Percentiles rank a stretch among this genome's conserved stretches.
These are phyloP conservation scores for Funneliformis caledonium DNA, from an alignment of 371 early-diverging fungal species.

Conservation along the genomic window DNA sequence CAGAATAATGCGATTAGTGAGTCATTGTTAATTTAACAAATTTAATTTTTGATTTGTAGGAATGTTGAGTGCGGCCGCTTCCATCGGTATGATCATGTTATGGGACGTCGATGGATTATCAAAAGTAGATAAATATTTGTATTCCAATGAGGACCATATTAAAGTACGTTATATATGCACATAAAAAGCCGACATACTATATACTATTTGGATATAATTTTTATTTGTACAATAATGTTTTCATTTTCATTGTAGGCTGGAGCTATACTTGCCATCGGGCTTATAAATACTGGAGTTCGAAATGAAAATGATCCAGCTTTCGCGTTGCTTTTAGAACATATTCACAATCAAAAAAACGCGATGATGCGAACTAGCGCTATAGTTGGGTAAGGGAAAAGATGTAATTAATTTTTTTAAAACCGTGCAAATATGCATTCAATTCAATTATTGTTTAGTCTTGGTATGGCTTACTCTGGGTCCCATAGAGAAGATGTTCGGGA, in stretches of 20 bases:
- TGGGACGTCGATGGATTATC: slow-evolving; percentile 96
- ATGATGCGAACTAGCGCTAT: slow-evolving; percentile 67
- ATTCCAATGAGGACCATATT: slow-evolving; percentile 81
- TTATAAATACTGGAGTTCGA: slow-evolving; percentile 87
- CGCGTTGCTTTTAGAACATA: slow-evolving; percentile 86
- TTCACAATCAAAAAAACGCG: slow-evolving; percentile 60
- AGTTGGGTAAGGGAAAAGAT: slow-evolving; percentile 61
- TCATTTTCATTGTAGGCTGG: slow-evolving; percentile 71
- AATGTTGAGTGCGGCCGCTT: slow-evolving; percentile 95
- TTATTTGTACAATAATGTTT: not conserved
- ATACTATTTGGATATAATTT: not conserved
- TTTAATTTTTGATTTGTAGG: slow-evolving; percentile 44
- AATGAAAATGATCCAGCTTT: slow-evolving; percentile 93
- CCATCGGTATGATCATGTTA: slow-evolving; percentile 87
- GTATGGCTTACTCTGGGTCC: slow-evolving; percentile 94
- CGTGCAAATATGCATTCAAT: not conserved
- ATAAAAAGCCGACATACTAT: not conserved
- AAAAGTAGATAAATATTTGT: slow-evolving; percentile 92
- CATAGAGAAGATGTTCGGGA: slow-evolving; percentile 86
- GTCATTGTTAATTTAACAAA: not conserved
- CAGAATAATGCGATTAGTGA: not conserved
- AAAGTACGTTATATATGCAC: slow-evolving; percentile 55
- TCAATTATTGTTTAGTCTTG: slow-evolving; percentile 62
- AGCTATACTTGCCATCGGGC: slow-evolving; percentile 92
- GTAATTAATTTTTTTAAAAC: too few species aligned